Conservation (phyloP, 208 protist genomes). For the Trypanosoma avium region DNA sequence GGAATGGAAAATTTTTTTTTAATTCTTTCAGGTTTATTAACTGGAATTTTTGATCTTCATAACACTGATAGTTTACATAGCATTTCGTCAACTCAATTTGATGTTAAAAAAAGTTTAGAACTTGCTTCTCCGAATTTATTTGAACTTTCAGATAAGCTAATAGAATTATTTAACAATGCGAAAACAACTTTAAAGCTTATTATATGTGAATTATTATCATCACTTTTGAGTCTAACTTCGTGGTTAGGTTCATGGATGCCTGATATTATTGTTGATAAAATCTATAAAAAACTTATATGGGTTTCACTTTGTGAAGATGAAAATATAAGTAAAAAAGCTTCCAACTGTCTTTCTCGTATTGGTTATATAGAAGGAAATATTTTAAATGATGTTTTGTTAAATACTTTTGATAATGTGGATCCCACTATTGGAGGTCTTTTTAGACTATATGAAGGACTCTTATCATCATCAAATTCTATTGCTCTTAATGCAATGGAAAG, state of each 20-base stretch:
- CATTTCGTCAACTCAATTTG: not conserved
- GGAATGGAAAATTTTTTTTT: slow-evolving; percentile 23
- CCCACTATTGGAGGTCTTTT: slow-evolving; percentile 1
- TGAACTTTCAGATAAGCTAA: slow-evolving; percentile 10
- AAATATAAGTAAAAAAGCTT: slow-evolving; percentile 6
- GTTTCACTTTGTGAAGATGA: slow-evolving; percentile 16
- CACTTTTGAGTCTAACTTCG: slow-evolving; percentile 38
- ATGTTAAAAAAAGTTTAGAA: slow-evolving; percentile 20
- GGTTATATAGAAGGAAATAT: slow-evolving; percentile 22
- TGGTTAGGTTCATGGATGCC: slow-evolving; percentile 40
- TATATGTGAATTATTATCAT: slow-evolving; percentile 49
- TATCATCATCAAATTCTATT: slow-evolving; percentile 14
- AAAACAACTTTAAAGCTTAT: slow-evolving; percentile 37
- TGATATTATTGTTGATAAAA: slow-evolving; percentile 13
- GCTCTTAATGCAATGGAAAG: slow-evolving; percentile 17
- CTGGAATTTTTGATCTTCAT: slow-evolving; percentile 24
- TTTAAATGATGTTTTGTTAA: slow-evolving; percentile 7
- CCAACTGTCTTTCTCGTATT: slow-evolving; percentile 23
- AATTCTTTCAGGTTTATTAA: slow-evolving; percentile 23
- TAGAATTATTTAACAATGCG: not conserved
- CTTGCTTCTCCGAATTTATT: slow-evolving; percentile 5
- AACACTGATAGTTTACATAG: not conserved
- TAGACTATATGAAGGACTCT: slow-evolving; percentile 17
- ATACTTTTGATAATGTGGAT: not conserved
- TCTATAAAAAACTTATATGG: slow-evolving; percentile 32